Base-by-base conservation (phyloP, 257 asterid genomes). In the Solanum arcanum region DNA sequence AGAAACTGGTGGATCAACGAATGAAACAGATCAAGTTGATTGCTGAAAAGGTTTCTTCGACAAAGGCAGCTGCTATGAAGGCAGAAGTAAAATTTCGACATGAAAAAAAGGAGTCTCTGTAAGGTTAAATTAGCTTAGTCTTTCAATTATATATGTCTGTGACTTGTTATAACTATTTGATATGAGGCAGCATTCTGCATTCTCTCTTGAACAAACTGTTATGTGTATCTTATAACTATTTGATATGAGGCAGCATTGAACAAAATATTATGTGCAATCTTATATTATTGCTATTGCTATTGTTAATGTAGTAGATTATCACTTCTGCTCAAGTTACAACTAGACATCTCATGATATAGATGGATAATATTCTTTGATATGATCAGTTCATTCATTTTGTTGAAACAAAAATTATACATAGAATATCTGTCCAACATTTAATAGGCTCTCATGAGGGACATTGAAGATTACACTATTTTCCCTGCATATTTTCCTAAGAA, bases 401-500 rank as follows among this genome's bases (percentile, higher is more conserved):
- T 39, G 20, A 5, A 21, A 37, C n/a, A 86, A 87, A 77, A 37
- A 39, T 93, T 89, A 97, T 68, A 97, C 99, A 90, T 85, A 92
- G 91, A 97, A 94, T 87, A 97, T 88, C 93, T 97, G 99, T 0
- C 99, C 99, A 76, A 97, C 99, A 47, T 97, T 97, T 87, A 97
- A 91, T 25, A 97, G 94, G 93, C 99, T 95, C 84, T 97, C 99
- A 89, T 97, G 99, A 46, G 99, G 99, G 77, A 97, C 94, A 86
- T 97, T 91, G 87, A 97, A 97, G 86, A 97, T 97, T 39, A 92
- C 99, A 91, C 99, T 97, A 88, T 95, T 94, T 88, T 95, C 99
- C 94, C 99, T 94, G 96, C 99, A 97, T 23, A 97, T 93, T 94
- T 95, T 97, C 93, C 98, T 92, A 87, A 97, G 99, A 90, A 97